phyloP scores from a whole-genome alignment of 2,329 filamentous ascomycete genomes.

The Aureobasidium leucospermi region DNA sequence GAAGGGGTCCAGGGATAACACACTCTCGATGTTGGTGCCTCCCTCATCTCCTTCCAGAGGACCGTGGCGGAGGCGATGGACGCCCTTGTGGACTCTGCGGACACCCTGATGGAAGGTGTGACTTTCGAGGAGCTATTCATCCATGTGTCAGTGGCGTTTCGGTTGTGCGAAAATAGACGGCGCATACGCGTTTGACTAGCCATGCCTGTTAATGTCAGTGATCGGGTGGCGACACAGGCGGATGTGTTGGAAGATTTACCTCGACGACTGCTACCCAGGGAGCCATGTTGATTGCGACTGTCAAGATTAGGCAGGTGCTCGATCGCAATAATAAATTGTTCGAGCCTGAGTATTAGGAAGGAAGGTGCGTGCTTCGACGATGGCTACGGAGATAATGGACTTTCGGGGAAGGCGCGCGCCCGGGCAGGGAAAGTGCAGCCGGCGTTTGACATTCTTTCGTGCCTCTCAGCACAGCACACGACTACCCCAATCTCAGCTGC shows the following conservation, averaged over 20 bases:
- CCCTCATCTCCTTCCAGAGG: slow-evolving; percentile 44
- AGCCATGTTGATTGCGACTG: background rate
- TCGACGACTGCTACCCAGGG: slow-evolving; percentile 13
- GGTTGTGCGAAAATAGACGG: background rate
- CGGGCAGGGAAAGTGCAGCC: background rate
- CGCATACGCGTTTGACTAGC: slow-evolving; percentile 14
- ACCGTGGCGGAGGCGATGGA: slow-evolving; percentile 39
- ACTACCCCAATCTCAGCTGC: too few species aligned
- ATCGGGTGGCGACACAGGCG: background rate
- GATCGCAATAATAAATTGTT: background rate
- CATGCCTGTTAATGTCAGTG: slow-evolving; percentile 11
- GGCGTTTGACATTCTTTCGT: background rate
- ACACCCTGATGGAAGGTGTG: slow-evolving; percentile 49
- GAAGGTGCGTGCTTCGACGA: background rate
- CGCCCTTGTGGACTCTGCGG: slow-evolving; percentile 41
- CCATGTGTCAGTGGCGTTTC: slow-evolving; percentile 18
- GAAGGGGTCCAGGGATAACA: background rate
- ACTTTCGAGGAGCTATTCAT: slow-evolving; percentile 43
- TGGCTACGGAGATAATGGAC: background rate
- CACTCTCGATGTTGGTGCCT: slow-evolving; percentile 39
- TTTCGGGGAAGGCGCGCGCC: background rate
- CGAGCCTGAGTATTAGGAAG: background rate
- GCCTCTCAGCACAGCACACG: too few species aligned
- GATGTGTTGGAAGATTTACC: background rate
- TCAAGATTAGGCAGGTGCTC: background rate